A percentile compares a stretch with the other conserved stretches of the same genome.
Conservation (phyloP, 768 basidiomycete genomes). For the Terana coerulea region DNA sequence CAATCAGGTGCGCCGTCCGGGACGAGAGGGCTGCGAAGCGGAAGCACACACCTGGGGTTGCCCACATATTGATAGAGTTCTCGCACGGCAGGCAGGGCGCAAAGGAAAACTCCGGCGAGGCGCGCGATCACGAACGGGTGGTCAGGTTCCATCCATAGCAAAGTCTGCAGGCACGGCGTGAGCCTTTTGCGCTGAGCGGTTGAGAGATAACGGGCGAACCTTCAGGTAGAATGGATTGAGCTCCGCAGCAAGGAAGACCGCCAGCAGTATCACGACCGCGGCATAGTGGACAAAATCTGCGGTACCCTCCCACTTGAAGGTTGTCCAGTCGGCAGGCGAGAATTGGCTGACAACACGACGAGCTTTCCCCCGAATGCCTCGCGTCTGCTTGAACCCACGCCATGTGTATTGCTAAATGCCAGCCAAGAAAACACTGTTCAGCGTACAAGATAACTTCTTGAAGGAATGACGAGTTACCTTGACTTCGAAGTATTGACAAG, state of each 20-base stretch:
- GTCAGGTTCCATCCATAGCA: slow-evolving; percentile 88
- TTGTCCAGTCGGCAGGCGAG: slow-evolving; percentile 83
- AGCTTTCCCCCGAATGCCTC: slow-evolving; percentile 75
- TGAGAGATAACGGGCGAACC: slow-evolving; percentile 32
- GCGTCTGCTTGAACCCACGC: slow-evolving; percentile 78
- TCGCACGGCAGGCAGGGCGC: slow-evolving; percentile 81
- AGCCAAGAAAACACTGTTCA: background rate
- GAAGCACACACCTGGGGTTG: slow-evolving; percentile 66
- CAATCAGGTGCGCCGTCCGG: background rate
- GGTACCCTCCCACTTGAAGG: slow-evolving; percentile 84
- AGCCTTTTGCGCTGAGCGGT: background rate
- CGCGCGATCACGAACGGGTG: slow-evolving; percentile 77
- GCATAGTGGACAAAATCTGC: slow-evolving; percentile 71
- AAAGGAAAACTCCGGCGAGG: slow-evolving; percentile 75
- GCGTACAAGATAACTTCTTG: background rate
- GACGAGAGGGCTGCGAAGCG: background rate
- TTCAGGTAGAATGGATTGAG: slow-evolving; percentile 88
- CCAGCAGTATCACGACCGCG: slow-evolving; percentile 69
- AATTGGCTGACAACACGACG: slow-evolving; percentile 79
- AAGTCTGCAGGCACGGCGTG: slow-evolving; percentile 32
- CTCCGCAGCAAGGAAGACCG: slow-evolving; percentile 80
- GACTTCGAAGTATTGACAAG: slow-evolving; percentile 83
- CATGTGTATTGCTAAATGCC: slow-evolving; percentile 69
- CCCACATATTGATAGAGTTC: slow-evolving; percentile 84
- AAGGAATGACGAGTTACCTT: slow-evolving; percentile 46